Percentiles rank a stretch among this genome's conserved stretches.
Conservation (phyloP, 1,139 yeast genomes). For the Saccharomyces pastorianus region DNA sequence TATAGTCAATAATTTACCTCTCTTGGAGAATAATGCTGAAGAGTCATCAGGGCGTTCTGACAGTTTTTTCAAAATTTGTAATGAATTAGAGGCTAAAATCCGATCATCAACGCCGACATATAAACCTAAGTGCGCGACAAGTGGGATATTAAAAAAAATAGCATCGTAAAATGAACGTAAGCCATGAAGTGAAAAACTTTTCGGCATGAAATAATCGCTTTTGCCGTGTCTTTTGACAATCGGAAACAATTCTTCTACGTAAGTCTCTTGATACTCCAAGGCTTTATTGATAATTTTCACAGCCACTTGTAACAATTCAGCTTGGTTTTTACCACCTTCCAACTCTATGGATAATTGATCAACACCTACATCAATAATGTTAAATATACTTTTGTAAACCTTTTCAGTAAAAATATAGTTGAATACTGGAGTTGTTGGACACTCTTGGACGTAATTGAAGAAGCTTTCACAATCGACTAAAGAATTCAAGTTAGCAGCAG, state of each 20-base stretch:
- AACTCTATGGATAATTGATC: conserved; percentile 43
- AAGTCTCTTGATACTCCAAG: conserved; percentile 48
- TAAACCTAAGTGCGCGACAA: conserved; percentile 60
- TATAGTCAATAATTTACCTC: conserved; percentile 62
- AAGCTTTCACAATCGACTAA: conserved; percentile 40
- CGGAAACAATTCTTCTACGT: conserved; percentile 43
- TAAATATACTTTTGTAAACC: conserved; percentile 48
- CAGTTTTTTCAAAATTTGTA: conserved; percentile 47
- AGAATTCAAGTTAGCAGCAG: conserved; percentile 44
- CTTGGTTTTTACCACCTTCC: conserved; percentile 31
- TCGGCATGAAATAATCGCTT: conserved; percentile 38
- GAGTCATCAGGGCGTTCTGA: conserved; percentile 30
- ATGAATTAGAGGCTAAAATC: conserved; percentile 44
- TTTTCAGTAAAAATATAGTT: conserved; percentile 54
- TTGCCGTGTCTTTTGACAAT: conserved; percentile 33
- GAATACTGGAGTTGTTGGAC: conserved; percentile 62
- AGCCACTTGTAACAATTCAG: conserved; percentile 33
- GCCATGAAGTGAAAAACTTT: conserved; percentile 53
- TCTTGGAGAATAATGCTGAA: conserved; percentile 34
- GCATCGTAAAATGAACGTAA: conserved; percentile 61
- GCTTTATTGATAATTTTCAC: conserved; percentile 42
- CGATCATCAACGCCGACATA: conserved; percentile 54
- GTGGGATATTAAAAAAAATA: conserved; percentile 55
- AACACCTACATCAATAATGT: conserved; percentile 47
- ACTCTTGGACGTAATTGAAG: conserved; percentile 40